Conservation (phyloP, 2,329 filamentous ascomycete genomes). For the Arthrobotrys entomopaga region DNA sequence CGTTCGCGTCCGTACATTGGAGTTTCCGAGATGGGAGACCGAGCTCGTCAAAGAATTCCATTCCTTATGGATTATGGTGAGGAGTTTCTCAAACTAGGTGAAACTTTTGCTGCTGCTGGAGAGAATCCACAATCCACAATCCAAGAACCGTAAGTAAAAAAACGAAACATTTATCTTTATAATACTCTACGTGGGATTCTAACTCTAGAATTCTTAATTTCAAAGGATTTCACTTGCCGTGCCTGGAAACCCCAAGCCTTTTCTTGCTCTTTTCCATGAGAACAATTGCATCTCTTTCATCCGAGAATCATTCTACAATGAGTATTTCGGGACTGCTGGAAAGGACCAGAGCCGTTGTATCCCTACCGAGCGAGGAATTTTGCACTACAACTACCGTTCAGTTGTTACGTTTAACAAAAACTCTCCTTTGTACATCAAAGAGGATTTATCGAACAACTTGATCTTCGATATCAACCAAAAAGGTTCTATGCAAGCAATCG, state of each 20-base stretch:
- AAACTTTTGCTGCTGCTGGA: conserved; percentile 23
- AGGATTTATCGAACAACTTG: conserved; percentile 6
- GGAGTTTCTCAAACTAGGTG: conserved; percentile 29
- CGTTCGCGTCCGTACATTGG: conserved; percentile 36
- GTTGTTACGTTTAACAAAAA: conserved; percentile 49
- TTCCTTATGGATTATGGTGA: conserved; percentile 34
- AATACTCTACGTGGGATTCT: neutral
- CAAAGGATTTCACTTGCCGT: conserved; percentile 28
- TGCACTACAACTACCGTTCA: conserved; percentile 30
- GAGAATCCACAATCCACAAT: neutral
- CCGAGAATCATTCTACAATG: conserved; percentile 41
- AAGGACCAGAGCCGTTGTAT: conserved; percentile 9
- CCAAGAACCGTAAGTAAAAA: conserved; percentile 34
- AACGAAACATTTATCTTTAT: neutral
- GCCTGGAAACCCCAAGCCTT: conserved; percentile 38
- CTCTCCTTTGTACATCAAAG: conserved; percentile 40
- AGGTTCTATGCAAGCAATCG: conserved; percentile 37
- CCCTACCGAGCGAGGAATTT: conserved; percentile 36
- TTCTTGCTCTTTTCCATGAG: conserved; percentile 33
- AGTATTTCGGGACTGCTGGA: conserved; percentile 27
- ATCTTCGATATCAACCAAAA: conserved; percentile 35
- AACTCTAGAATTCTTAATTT: neutral
- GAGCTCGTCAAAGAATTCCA: conserved; percentile 23
- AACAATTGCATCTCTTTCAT: conserved; percentile 28
- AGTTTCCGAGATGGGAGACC: conserved; percentile 39